Evolutionary conservation across 345 rosid genomes (phyloP), one percentile per base, ranked within the genome.

Genomic region (Populus alba): DNA sequence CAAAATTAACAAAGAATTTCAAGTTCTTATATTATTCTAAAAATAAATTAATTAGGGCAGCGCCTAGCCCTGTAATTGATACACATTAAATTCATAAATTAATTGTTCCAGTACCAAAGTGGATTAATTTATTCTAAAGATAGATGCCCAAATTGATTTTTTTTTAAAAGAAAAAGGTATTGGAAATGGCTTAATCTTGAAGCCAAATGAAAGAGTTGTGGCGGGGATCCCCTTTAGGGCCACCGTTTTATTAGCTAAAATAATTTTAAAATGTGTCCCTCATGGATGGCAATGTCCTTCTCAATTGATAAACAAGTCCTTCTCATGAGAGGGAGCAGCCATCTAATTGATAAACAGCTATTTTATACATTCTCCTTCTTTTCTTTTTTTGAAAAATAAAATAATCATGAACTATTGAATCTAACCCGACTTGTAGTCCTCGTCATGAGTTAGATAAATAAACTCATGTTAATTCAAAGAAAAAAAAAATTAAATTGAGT

Each of bases 121-220:
- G n/a, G 63, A 23, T 59, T 59, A n/a, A 23, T 59, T 59, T 20
- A 53, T 18, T 55, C 0, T 53, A 20, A 51, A 51, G 57, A 51
- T 16, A 2, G 22, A 18, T 51, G 57, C 22, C 18, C n/a, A 16
- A 51, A 7, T 57, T 0, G 15, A 59, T 59, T 12, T 9, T 53
- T 17, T 57, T 57, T 11, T 11, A 18, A 13, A 51, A 51, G 8
- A 31, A 66, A 66, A 9, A 7, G 17, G 22, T 7, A 31, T 20
- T 67, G 47, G 31, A 65, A 67, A 25, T 70, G 27, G 75, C 79
- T 68, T 77, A 47, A 49, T 45, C 12, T 70, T 53, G 22, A 83
- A 83, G 77, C 65, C 61, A 75, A 53, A 31, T 3, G 27, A 53
- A 72, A 33, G 6, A 31, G 20, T 1, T 9, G 65, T 31, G 70